These are phyloP conservation scores for Crucihimalaya himalaica DNA, from an alignment of 345 rosid species.

Conservation along the genomic window DNA sequence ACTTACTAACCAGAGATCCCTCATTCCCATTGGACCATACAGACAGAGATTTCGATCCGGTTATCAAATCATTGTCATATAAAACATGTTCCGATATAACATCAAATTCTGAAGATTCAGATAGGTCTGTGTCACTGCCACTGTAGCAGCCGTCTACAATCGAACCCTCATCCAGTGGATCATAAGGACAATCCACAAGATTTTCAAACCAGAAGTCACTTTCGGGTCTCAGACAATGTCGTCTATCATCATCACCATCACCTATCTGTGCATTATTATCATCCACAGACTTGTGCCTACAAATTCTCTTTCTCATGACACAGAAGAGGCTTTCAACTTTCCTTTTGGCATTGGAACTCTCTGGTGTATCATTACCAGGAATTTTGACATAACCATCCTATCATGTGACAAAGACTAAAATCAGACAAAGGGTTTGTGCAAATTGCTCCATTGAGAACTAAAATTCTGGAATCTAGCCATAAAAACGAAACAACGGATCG, in stretches of 20 bases:
- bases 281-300: not conserved
- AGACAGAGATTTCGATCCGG: not conserved
- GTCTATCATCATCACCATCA: not conserved
- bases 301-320: slow-evolving; percentile 32
- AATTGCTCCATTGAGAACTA: not conserved
- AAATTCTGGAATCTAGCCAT: not conserved
- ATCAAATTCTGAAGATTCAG: slow-evolving; percentile 31
- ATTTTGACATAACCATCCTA: not conserved
- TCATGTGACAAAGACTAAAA: not conserved
- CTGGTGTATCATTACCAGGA: not conserved
- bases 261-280: not conserved
- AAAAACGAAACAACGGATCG: not conserved
- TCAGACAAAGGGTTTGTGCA: not conserved
- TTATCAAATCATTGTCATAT: not conserved
- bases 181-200: slow-evolving; percentile 3
- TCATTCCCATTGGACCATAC: not conserved
- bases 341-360: slow-evolving; percentile 27
- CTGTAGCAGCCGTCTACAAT: not conserved
- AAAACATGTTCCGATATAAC: slow-evolving; percentile 1
- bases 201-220: slow-evolving; percentile 5
- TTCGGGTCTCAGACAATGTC: not conserved
- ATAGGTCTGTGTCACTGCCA: slow-evolving; percentile 8
- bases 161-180: not conserved
- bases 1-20: not conserved
- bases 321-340: slow-evolving; percentile 35